Base-by-base conservation (phyloP, 805 yeast genomes). In the Candida multigemmis region DNA sequence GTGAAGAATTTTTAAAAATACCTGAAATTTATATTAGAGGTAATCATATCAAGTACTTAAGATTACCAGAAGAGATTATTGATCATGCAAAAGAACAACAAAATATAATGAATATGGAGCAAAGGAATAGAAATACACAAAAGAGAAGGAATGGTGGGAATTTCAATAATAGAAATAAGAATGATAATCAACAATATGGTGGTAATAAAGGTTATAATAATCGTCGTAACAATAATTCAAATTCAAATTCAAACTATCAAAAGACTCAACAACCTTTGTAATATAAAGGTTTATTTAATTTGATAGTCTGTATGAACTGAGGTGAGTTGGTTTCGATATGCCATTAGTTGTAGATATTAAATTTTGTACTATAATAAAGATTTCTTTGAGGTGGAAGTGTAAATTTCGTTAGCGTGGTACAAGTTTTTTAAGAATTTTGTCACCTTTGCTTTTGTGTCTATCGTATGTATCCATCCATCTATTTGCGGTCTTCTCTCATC, bases 1-100 rank as follows among this genome's bases (percentile, higher is more conserved):
- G 82, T 20, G 75, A 70, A 37, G 62, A 61, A 28, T 81, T 71
- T 49, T 50, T 67, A 28, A 76, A 77, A 45, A 54, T 80, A 24
- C 72, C 76, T 3, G 93, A 83, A 42, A 68, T 79, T 31, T 87
- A 86, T 48, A 71, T 87, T 21, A 76, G 87, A 48, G 96, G 96
- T 23, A 78, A 71, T 37, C 89, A 82, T 42, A 80, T 85, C 55
- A 82, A 81, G 48, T 75, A 74, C 41, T 65, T 82, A 37, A 74
- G 84, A 53, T 63, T 82, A 49, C 84, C 83, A 16, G 83, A 81
- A 40, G 80, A 48, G 42, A 62, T 79, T 22, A 81, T 82, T 63
- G 86, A 77, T 40, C 71, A 74, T 36, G 81, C 82, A 35, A 79
- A 77, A 46, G 82, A 76, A 39, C n/a, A n/a, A n/a, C 80, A 73